A percentile compares a stretch with the other conserved stretches of the same genome.
These are phyloP conservation scores for Globisporangium ultimum DNA, from an alignment of 352 stramenopile species.

Conservation along the genomic window DNA sequence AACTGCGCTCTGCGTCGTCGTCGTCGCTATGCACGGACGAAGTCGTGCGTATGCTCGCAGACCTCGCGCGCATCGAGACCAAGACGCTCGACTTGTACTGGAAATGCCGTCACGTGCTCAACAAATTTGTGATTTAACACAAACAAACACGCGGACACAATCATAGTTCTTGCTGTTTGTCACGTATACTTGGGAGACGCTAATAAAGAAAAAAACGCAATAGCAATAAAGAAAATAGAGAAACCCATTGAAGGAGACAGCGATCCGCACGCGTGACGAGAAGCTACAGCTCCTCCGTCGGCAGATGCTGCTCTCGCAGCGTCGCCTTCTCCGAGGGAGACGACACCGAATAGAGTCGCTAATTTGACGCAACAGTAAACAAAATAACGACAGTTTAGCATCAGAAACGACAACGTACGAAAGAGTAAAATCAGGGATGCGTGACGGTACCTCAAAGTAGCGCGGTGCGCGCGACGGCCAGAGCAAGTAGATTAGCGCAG, in stretches of 20 bases:
- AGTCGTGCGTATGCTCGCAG: slow-evolving; percentile 36
- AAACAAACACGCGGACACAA: neutral
- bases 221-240: neutral
- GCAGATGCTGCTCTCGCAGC: slow-evolving; percentile 54
- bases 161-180: neutral
- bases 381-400: neutral
- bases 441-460: slow-evolving; percentile 65
- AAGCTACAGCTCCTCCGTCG: slow-evolving; percentile 52
- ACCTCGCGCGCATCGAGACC: slow-evolving; percentile 35
- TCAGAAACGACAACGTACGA: neutral
- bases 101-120: slow-evolving; percentile 38
- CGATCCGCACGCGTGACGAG: neutral
- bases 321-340: slow-evolving; percentile 67
- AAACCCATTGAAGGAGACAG: neutral
- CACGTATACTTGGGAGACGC: neutral
- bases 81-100: slow-evolving; percentile 54
- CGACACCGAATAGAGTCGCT: slow-evolving; percentile 72
- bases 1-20: slow-evolving; percentile 26
- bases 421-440: neutral
- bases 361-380: slow-evolving; percentile 1
- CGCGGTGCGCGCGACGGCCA: slow-evolving; percentile 65
- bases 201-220: neutral
- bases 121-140: slow-evolving; percentile 36
- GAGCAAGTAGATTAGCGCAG: slow-evolving; percentile 62
- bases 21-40: slow-evolving; percentile 41